These are phyloP conservation scores for Trichosanthes cucumerina DNA, from an alignment of 306 rosid genomes.

Conservation along the genomic window DNA sequence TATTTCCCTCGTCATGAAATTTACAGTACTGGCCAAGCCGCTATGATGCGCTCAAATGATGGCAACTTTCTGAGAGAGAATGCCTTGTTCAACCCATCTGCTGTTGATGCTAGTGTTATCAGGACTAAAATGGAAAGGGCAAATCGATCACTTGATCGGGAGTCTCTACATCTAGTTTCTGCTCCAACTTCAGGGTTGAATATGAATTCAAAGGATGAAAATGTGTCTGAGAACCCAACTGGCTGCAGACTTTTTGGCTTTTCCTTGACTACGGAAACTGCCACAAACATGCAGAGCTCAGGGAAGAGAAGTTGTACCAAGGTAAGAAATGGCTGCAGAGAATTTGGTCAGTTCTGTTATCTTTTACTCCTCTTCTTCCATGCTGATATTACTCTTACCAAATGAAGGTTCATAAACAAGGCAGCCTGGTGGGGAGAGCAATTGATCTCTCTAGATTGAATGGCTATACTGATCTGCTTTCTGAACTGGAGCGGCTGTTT, in stretches of 20 bases:
- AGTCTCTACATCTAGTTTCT: conserved; percentile 36
- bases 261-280: conserved; percentile 54
- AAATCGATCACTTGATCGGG: conserved; percentile 30
- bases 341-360: conserved; percentile 28
- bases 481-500: conserved; percentile 79
- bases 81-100: conserved; percentile 28
- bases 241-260: conserved; percentile 78
- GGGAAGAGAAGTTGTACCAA: conserved; percentile 88
- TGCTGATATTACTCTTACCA: conserved; percentile 36
- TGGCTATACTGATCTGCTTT: conserved; percentile 65
- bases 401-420: conserved; percentile 99
- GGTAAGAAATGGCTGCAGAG: conserved; percentile 59
- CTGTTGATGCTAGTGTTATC: conserved; percentile 32
- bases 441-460: conserved; percentile 78
- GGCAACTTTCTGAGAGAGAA: conserved; percentile 34
- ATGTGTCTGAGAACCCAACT: conserved; percentile 31
- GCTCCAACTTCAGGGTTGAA: conserved; percentile 32
- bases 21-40: conserved; percentile 38
- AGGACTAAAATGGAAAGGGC: conserved; percentile 40
- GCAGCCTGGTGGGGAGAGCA: conserved; percentile 95
- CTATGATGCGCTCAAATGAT: conserved; percentile 36
- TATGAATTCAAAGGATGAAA: conserved; percentile 46
- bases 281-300: conserved; percentile 30
- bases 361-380: conserved; percentile 42
- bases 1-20: conserved; percentile 51